Conservation (phyloP, 208 protist genomes). For the Trypanosoma mega region DNA sequence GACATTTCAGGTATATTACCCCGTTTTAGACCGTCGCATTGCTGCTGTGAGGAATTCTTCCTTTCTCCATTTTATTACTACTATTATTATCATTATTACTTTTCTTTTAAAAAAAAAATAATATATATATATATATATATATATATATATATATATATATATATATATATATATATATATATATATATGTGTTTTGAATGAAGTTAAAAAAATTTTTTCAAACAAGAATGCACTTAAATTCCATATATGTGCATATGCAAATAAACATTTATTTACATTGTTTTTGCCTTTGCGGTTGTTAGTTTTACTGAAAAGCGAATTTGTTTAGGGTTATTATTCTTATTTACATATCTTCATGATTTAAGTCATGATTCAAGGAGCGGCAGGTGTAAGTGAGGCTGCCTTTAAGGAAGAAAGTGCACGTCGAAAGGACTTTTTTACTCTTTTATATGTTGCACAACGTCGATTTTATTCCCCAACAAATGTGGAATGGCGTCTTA, state of each 20-base stretch:
- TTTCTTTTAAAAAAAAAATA: slow-evolving; percentile 1
- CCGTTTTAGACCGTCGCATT: no score
- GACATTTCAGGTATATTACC: no score
- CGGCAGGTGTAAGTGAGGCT: slow-evolving; percentile 33
- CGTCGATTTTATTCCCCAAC: slow-evolving; percentile 29
- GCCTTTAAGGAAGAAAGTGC: slow-evolving; percentile 45
- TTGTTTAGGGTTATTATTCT: no score
- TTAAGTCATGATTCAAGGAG: slow-evolving; percentile 34
- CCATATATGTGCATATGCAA: no score
- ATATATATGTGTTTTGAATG: not conserved
- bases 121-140: not conserved
- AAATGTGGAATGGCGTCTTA: slow-evolving; percentile 61
- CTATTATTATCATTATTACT: slow-evolving; percentile 4
- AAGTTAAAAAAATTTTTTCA: not conserved
- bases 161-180: no score
- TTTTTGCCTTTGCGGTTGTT: no score
- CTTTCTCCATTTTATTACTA: not conserved
- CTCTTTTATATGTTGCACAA: slow-evolving; percentile 38
- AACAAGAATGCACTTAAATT: no score
- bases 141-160: slow-evolving; percentile 1
- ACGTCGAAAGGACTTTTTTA: slow-evolving; percentile 60
- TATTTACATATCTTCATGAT: slow-evolving; percentile 9
- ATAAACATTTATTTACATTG: no score
- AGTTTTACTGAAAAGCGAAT: no score
- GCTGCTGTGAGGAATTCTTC: no score